A percentile compares a stretch with the other conserved stretches of the same genome.
Evolutionary conservation across 106 monocot genomes (phyloP).

Genomic region (Phalaenopsis equestris): DNA sequence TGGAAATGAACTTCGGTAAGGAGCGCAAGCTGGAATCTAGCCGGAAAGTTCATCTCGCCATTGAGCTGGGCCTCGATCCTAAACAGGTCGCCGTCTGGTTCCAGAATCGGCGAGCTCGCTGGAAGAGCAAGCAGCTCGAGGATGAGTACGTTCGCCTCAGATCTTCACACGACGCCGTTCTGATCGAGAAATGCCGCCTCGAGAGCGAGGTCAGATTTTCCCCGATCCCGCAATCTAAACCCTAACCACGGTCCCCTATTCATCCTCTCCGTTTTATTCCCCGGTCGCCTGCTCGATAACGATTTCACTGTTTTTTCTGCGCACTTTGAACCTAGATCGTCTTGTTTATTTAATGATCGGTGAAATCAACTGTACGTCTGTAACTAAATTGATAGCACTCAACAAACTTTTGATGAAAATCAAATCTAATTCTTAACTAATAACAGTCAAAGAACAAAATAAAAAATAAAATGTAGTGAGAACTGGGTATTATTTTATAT

Average conservation of each 20-base stretch:
- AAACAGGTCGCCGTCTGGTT: slow-evolving; percentile 81
- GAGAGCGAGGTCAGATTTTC: slow-evolving; percentile 38
- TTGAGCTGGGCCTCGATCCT: slow-evolving; percentile 50
- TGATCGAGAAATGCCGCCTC: slow-evolving; percentile 47
- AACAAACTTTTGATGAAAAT: too few relatives aligned
- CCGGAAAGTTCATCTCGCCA: slow-evolving; percentile 42
- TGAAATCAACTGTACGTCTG: too few relatives aligned
- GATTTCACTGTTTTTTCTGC: neutral
- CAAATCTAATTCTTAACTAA: too few relatives aligned
- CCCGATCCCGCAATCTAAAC: neutral
- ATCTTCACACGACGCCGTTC: slow-evolving; percentile 17
- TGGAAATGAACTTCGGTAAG: slow-evolving; percentile 50
- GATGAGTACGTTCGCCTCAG: slow-evolving; percentile 44
- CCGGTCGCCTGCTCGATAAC: too few relatives aligned
- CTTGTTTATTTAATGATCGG: too few relatives aligned
- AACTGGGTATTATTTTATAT: too few relatives aligned
- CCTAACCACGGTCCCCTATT: neutral
- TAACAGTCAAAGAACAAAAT: too few relatives aligned
- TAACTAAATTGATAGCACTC: too few relatives aligned
- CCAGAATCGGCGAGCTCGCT: slow-evolving; percentile 60
- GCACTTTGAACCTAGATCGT: too few relatives aligned
- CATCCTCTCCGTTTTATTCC: neutral
- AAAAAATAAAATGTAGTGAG: too few relatives aligned
- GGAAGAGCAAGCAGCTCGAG: slow-evolving; percentile 57
- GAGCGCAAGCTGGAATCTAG: slow-evolving; percentile 52